Evolutionary conservation across 345 rosid genomes (phyloP).

Genomic region (Mangifera indica): DNA sequence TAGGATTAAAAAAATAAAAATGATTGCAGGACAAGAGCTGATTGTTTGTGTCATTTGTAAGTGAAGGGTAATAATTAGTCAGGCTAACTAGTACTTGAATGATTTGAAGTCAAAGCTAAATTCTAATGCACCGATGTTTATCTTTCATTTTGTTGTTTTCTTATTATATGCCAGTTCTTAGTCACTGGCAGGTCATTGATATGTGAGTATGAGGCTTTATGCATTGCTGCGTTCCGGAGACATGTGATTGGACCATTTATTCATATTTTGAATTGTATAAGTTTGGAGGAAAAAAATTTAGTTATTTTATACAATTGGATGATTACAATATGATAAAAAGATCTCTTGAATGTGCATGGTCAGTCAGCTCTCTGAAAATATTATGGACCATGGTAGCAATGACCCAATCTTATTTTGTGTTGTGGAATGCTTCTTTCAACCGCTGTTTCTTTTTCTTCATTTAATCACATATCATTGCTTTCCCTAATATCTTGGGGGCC

Average conservation of each 20-base stretch:
- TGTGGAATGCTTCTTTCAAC: neutral
- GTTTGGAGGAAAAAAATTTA: neutral
- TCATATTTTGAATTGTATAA: no score
- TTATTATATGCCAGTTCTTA: neutral
- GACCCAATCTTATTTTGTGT: neutral
- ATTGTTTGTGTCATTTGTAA: neutral
- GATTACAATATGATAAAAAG: neutral
- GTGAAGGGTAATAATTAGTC: neutral
- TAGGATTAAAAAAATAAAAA: no score
- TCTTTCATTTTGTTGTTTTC: neutral
- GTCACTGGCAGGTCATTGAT: neutral
- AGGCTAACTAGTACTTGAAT: neutral
- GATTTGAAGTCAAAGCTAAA: neutral
- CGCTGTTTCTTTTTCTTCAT: neutral
- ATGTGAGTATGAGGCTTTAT: neutral
- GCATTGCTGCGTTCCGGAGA: neutral
- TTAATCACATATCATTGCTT: neutral
- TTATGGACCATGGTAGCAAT: neutral
- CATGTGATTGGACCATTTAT: neutral
- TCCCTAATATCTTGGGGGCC: neutral
- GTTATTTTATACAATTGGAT: neutral
- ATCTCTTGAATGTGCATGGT: neutral
- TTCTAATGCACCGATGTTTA: neutral
- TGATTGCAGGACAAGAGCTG: neutral
- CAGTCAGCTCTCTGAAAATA: neutral